phyloP scores from a whole-genome alignment of 75 land plant genomes.

The Sequoiadendron giganteum region DNA sequence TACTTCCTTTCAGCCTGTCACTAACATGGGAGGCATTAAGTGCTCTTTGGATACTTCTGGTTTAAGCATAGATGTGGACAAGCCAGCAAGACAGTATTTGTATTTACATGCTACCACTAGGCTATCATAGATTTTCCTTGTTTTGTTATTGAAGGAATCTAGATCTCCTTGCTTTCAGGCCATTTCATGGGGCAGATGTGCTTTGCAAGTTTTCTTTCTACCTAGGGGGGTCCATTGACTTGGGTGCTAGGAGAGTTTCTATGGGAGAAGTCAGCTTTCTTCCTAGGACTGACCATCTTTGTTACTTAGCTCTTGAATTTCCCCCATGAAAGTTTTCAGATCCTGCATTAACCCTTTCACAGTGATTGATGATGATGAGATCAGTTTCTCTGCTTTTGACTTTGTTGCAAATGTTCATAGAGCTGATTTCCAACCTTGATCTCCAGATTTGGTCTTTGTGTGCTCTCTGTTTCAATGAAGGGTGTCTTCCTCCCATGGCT shows the following conservation, averaged over 20 bases:
- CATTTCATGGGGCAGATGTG: not conserved
- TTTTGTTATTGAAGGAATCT: not conserved
- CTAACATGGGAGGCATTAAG: too few relatives aligned
- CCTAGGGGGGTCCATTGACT: not conserved
- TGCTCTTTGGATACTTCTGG: too few relatives aligned
- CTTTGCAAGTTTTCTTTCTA: not conserved
- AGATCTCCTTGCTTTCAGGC: not conserved
- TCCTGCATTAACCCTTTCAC: not conserved
- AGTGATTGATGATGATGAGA: not conserved
- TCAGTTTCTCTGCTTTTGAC: not conserved
- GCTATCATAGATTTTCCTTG: too few relatives aligned
- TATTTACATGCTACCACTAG: too few relatives aligned
- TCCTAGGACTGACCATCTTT: not conserved
- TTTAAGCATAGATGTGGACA: too few relatives aligned
- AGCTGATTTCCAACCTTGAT: not conserved
- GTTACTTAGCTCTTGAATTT: not conserved
- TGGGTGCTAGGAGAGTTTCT: too few relatives aligned
- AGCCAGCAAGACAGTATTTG: too few relatives aligned
- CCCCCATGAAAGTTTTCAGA: not conserved
- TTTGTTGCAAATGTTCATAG: not conserved
- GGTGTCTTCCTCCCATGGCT: not conserved
- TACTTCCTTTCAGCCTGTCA: too few relatives aligned
- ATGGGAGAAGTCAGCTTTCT: not conserved
- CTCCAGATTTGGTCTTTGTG: not conserved
- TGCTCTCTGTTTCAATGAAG: not conserved